Percentiles rank a stretch among this genome's conserved stretches.
These are phyloP conservation scores for Coffea eugenioides DNA, from an alignment of 257 asterid species.

Conservation along the genomic window DNA sequence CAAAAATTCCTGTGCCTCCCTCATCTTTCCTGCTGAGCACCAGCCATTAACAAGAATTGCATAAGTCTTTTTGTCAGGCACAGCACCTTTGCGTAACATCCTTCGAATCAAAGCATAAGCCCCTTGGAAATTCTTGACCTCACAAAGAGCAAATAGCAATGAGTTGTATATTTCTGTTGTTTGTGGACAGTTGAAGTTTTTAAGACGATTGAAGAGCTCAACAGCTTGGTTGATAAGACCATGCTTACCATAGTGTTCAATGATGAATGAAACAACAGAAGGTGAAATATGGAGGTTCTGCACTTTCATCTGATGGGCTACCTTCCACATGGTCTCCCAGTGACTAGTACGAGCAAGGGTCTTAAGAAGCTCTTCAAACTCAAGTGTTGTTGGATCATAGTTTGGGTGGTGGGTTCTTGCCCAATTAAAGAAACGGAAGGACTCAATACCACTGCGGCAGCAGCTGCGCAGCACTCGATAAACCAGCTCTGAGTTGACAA, in stretches of 20 bases:
- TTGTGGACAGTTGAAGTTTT: slow-evolving; percentile 70
- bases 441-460: slow-evolving; percentile 67
- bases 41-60: slow-evolving; percentile 86
- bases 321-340: slow-evolving; percentile 99
- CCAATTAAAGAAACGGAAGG: slow-evolving; percentile 98
- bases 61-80: slow-evolving; percentile 79
- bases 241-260: slow-evolving; percentile 82
- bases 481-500: slow-evolving; percentile 83
- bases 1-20: slow-evolving; percentile 88
- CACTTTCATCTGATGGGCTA: slow-evolving; percentile 73
- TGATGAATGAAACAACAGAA: slow-evolving; percentile 68
- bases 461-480: slow-evolving; percentile 82
- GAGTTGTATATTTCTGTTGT: slow-evolving; percentile 81
- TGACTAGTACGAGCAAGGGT: slow-evolving; percentile 70
- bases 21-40: slow-evolving; percentile 96
- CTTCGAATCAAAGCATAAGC: slow-evolving; percentile 90
- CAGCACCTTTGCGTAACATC: slow-evolving; percentile 68
- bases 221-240: slow-evolving; percentile 91
- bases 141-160: slow-evolving; percentile 82
- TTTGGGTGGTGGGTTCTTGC: slow-evolving; percentile 79
- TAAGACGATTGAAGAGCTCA: slow-evolving; percentile 74
- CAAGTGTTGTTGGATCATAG: slow-evolving; percentile 88
- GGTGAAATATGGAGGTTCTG: slow-evolving; percentile 65
- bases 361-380: slow-evolving; percentile 85
- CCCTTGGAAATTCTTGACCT: slow-evolving; percentile 91